Evolutionary conservation across 2,329 filamentous ascomycete species (phyloP), one percentile per base, ranked within the genome.

Genomic region (Alternaria burnsii): DNA sequence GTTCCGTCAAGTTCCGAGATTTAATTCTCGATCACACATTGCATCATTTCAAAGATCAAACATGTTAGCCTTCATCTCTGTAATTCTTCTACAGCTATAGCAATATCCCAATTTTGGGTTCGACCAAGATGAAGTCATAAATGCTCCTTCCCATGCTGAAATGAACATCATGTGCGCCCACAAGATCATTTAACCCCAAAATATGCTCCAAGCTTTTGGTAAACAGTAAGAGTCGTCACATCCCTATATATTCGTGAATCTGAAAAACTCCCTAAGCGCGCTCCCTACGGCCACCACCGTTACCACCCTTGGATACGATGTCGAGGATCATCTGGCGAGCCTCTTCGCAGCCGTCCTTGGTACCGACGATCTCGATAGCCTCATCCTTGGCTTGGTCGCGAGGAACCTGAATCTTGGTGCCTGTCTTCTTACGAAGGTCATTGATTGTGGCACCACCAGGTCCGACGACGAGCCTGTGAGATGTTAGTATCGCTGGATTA

Each of bases 391-490:
- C 83, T 79, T 96, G 91, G 73, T 92, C 90, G 68, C 92, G 89
- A 22, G 95, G 95, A 41, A 99, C 94, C 67, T 94, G 93, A 76
- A 99, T 96, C 81, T 91, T 93, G 81, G 94, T 97, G 56, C 91
- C 92, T 52, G 93, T 97, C 83, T 95, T 89, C 82, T 92, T 93
- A 70, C 95, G 89, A 76, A 99, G 97, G 42, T 88, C 83, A 81
- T 97, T 97, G 78, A 99, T 96, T 80, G 94, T 94, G 78, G 88
- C 91, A 60, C 95, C 95, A 61, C 91, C 91, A 66, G 90, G 89
- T 5, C 95, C 95, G 69, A 99, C 93, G 50, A 99, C 92, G 66
- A 91, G 91, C 63, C 94, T 70, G 22, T 12, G 10, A 26, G 2
- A 24, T 48, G 38, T 70, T 65, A 70, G 66, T 11, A 41, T 41